Conservation (phyloP, 495 filamentous ascomycete species). For the Aspergillus mulundensis region DNA sequence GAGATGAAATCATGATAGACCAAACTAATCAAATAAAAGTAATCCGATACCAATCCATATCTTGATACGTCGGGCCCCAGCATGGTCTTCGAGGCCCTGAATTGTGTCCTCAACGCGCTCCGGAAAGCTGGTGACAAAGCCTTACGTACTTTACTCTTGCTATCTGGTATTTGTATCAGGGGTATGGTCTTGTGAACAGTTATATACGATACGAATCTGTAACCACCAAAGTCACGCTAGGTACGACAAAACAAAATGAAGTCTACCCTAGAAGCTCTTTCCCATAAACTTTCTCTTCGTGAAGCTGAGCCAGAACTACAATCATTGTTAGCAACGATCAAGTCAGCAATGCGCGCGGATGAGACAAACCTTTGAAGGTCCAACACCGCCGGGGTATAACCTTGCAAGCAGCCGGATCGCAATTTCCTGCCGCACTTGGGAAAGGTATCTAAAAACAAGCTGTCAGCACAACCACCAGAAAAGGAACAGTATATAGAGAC, state of each 20-base stretch:
- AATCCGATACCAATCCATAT: background rate
- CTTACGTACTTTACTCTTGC: background rate
- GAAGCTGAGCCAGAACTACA: conserved; percentile 94
- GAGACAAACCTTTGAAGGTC: conserved; percentile 72
- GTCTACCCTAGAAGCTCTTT: conserved; percentile 64
- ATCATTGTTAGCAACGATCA: background rate
- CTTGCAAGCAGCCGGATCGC: conserved; percentile 73
- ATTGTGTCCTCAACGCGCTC: too few relatives aligned
- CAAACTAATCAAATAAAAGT: background rate
- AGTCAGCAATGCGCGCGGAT: background rate
- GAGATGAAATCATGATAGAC: conserved; percentile 27
- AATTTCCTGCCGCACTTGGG: conserved; percentile 88
- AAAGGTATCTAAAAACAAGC: conserved; percentile 55
- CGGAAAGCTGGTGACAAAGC: background rate
- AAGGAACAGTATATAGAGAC: conserved; percentile 4
- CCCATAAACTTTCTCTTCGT: conserved; percentile 99
- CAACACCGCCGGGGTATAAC: conserved; percentile 78
- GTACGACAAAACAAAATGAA: conserved; percentile 19
- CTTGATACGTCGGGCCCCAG: too few relatives aligned
- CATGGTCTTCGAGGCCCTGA: too few relatives aligned
- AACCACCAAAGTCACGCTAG: conserved; percentile 7
- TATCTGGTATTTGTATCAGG: too few relatives aligned
- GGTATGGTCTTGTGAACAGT: conserved; percentile 6
- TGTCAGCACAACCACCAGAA: conserved; percentile 13
- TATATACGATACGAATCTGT: conserved; percentile 11